Conservation (phyloP, 768 basidiomycete species). For the Russula foetens region DNA sequence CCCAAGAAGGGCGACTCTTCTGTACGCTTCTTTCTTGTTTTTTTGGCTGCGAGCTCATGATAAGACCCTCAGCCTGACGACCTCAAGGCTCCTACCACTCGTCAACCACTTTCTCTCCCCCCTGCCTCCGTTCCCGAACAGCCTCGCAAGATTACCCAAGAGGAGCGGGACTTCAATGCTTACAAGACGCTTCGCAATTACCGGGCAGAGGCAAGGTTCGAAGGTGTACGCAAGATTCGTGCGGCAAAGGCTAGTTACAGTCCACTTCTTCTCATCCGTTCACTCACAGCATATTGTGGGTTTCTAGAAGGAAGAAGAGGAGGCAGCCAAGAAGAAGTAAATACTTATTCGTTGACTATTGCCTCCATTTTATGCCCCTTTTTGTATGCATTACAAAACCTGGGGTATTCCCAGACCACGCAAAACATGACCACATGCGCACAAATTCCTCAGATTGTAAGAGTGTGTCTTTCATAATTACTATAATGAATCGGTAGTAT, state of each 20-base stretch:
- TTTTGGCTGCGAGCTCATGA: conserved; percentile 4
- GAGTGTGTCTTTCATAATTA: neutral
- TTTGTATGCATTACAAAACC: conserved; percentile 32
- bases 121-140: conserved; percentile 59
- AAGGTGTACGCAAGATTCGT: conserved; percentile 81
- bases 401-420: conserved; percentile 25
- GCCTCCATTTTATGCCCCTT: conserved; percentile 20
- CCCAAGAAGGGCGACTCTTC: conserved; percentile 93
- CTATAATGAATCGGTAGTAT: neutral
- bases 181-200: conserved; percentile 81
- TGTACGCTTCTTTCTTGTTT: conserved; percentile 39
- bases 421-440: conserved; percentile 21
- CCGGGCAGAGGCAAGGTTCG: conserved; percentile 76
- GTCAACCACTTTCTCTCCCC: conserved; percentile 58
- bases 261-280: neutral
- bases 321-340: conserved; percentile 88
- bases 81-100: conserved; percentile 70
- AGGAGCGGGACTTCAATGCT: conserved; percentile 85
- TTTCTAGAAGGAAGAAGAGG: conserved; percentile 80
- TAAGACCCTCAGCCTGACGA: conserved; percentile 60
- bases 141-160: conserved; percentile 87
- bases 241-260: conserved; percentile 63
- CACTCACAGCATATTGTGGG: conserved; percentile 18
- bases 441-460: neutral
- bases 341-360: conserved; percentile 23